Evolutionary conservation across 2,329 filamentous ascomycete species (phyloP).

Genomic region (Pseudohalonectria lignicola): DNA sequence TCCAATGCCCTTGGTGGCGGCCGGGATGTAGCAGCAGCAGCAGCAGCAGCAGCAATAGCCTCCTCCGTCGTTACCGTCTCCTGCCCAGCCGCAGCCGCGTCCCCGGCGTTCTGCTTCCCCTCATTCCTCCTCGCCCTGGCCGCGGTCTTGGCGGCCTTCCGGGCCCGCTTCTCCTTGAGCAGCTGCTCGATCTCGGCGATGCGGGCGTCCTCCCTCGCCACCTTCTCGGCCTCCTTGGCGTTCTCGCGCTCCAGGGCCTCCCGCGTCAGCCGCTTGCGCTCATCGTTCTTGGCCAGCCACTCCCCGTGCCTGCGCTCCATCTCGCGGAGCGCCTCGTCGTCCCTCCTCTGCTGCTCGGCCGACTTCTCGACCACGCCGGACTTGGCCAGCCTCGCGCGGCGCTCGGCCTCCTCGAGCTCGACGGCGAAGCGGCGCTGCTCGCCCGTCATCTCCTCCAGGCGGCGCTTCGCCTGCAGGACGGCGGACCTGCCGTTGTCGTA

Average conservation of each 20-base stretch:
- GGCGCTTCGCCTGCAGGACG: constrained; percentile 54
- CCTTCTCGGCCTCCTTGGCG: constrained; percentile 25
- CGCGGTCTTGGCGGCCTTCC: constrained; percentile 25
- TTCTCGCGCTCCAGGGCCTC: constrained; percentile 19
- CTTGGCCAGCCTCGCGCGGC: constrained; percentile 31
- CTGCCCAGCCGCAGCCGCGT: too few species aligned
- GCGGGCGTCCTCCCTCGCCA: constrained; percentile 29
- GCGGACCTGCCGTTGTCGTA: constrained; percentile 73
- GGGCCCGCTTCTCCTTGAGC: constrained; percentile 29
- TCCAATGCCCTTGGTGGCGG: too few species aligned
- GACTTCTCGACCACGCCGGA: constrained; percentile 27
- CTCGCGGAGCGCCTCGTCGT: constrained; percentile 6
- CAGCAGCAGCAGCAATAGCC: too few species aligned
- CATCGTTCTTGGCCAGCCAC: constrained; percentile 24
- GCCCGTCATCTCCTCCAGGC: constrained; percentile 63
- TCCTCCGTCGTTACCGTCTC: too few species aligned
- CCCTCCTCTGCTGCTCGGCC: background rate
- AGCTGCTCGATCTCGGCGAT: constrained; percentile 31
- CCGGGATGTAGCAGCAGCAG: too few species aligned
- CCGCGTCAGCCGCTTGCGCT: constrained; percentile 23
- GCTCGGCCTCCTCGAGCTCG: constrained; percentile 72
- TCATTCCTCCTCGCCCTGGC: constrained; percentile 1
- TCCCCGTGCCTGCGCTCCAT: constrained; percentile 20
- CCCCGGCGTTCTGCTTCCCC: too few species aligned
- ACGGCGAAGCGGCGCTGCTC: constrained; percentile 69